phyloP scores from a whole-genome alignment of 2,329 filamentous ascomycete genomes.

The Atkinsonella hypoxylon region DNA sequence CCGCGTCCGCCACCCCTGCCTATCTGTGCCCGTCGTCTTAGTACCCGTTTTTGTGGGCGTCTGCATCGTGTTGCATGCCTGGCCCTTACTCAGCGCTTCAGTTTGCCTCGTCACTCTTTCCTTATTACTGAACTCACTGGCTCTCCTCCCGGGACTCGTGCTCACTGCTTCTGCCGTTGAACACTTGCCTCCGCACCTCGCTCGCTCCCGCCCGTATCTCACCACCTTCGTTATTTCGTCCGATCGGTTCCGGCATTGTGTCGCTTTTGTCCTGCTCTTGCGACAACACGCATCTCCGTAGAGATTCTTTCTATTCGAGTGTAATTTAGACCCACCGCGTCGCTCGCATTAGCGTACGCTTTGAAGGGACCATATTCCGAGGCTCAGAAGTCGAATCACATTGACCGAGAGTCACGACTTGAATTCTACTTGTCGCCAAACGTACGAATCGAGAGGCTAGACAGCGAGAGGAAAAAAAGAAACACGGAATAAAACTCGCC shows the following conservation, averaged over 20 bases:
- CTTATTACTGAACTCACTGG: background rate
- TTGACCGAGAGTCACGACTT: background rate
- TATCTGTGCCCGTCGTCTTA: slow-evolving; percentile 2
- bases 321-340: background rate
- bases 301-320: background rate
- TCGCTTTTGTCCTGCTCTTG: background rate
- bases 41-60: slow-evolving; percentile 4
- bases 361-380: background rate
- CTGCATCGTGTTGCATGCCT: slow-evolving; percentile 7
- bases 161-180: background rate
- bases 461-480: background rate
- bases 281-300: background rate
- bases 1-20: slow-evolving; percentile 7
- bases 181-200: background rate
- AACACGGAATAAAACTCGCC: background rate
- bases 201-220: background rate
- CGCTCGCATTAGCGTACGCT: background rate
- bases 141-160: background rate
- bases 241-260: background rate
- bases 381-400: background rate
- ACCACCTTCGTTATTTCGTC: background rate
- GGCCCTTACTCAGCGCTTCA: slow-evolving; percentile 4
- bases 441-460: background rate
- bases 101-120: background rate
- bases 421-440: background rate